Conservation (phyloP, 768 basidiomycete genomes). For the Russula emetica region DNA sequence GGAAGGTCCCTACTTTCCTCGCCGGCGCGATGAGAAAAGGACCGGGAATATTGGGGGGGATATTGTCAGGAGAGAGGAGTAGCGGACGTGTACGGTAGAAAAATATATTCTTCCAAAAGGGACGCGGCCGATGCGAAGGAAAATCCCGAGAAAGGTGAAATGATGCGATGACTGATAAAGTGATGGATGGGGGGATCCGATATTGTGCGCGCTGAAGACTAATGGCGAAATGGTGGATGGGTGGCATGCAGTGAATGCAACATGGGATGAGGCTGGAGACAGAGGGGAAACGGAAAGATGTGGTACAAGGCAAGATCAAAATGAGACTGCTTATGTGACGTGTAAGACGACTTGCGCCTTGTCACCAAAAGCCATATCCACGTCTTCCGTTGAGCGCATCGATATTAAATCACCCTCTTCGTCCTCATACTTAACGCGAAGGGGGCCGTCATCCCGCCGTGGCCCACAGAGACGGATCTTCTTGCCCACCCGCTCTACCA, state of each 20-base stretch:
- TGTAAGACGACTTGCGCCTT: conserved; percentile 80
- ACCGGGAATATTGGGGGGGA: conserved; percentile 1
- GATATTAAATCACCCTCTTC: conserved; percentile 91
- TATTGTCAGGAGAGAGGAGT: neutral
- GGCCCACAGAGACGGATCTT: conserved; percentile 93
- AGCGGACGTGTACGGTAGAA: conserved; percentile 10
- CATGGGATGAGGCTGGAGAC: conserved; percentile 11
- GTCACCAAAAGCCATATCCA: conserved; percentile 90
- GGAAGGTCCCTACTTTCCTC: conserved; percentile 3
- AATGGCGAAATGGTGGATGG: conserved; percentile 10
- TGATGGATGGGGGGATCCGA: conserved; percentile 19
- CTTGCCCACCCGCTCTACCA: conserved; percentile 85
- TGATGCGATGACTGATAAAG: conserved; percentile 15
- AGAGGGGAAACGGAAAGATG: conserved; percentile 8
- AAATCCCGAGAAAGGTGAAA: conserved; percentile 15
- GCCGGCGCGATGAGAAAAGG: neutral
- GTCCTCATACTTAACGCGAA: conserved; percentile 85
- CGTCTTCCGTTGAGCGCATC: conserved; percentile 86
- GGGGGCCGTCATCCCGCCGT: conserved; percentile 68
- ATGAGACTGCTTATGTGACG: conserved; percentile 52
- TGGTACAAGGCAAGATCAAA: conserved; percentile 13
- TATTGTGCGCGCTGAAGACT: conserved; percentile 10
- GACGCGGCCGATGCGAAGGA: conserved; percentile 14
- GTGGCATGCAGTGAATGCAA: conserved; percentile 24
- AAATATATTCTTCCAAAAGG: conserved; percentile 19